Percentiles rank a stretch among this genome's conserved stretches.
Evolutionary conservation across 192 early-diverging fungal genomes (phyloP).

Genomic region (Coemansia sp.): DNA sequence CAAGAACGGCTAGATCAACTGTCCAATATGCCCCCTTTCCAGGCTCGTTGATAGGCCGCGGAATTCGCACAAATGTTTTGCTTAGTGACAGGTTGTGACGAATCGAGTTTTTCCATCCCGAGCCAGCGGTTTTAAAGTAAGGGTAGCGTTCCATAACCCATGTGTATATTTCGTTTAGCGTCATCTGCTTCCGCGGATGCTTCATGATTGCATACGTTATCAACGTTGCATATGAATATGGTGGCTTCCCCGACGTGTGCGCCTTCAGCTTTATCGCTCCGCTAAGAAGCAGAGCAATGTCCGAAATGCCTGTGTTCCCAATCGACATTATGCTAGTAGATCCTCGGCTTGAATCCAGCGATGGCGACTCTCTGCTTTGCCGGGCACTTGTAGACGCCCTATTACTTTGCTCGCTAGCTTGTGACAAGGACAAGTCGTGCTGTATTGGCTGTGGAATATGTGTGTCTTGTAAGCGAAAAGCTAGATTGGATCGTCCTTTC

Average conservation of each 20-base stretch:
- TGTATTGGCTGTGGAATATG: slow-evolving; percentile 1
- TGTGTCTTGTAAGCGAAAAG: not conserved
- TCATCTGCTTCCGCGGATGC: slow-evolving; percentile 66
- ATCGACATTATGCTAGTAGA: slow-evolving; percentile 8
- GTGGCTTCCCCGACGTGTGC: slow-evolving; percentile 64
- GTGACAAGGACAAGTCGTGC: not conserved
- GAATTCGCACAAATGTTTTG: slow-evolving; percentile 76
- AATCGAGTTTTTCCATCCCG: slow-evolving; percentile 84
- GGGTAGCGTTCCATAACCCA: slow-evolving; percentile 77
- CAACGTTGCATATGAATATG: slow-evolving; percentile 78
- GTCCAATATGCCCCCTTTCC: slow-evolving; percentile 88
- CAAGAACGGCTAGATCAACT: slow-evolving; percentile 59
- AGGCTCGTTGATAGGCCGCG: slow-evolving; percentile 76
- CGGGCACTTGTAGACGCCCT: not conserved
- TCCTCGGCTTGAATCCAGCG: slow-evolving; percentile 6
- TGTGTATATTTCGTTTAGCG: slow-evolving; percentile 82
- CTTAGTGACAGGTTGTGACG: slow-evolving; percentile 88
- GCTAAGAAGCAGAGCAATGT: slow-evolving; percentile 50
- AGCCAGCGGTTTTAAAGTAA: slow-evolving; percentile 72
- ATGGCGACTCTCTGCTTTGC: slow-evolving; percentile 9
- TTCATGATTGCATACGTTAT: slow-evolving; percentile 80
- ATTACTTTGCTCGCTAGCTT: not conserved
- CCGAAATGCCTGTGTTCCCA: slow-evolving; percentile 18
- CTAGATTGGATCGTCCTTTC: not conserved
- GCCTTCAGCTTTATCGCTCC: slow-evolving; percentile 43